Conservation (phyloP, 108 stramenopile species). For the Nannochloropsis salina region DNA sequence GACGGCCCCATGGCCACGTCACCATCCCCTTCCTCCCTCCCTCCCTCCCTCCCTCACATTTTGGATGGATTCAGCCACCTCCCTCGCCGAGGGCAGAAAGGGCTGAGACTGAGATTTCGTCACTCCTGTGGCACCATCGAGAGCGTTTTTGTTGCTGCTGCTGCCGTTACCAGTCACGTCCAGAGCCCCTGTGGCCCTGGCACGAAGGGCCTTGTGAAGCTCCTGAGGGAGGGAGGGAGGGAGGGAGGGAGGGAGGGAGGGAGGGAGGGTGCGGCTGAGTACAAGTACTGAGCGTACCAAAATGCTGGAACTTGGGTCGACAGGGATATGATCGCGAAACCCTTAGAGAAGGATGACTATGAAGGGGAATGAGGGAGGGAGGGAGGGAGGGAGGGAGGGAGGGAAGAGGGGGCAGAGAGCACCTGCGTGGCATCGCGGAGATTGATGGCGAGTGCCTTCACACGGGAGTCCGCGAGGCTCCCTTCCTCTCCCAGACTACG, state of each 20-base stretch:
- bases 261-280: neutral
- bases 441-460: slow-evolving; percentile 40
- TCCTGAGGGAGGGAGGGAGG: neutral
- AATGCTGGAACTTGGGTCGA: too few species aligned
- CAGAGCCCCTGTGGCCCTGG: neutral
- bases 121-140: neutral
- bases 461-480: neutral
- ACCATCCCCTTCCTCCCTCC: neutral
- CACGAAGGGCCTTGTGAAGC: neutral
- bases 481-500: neutral
- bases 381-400: slow-evolving; percentile 14
- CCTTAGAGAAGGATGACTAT: too few species aligned
- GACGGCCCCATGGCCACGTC: too few species aligned
- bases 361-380: neutral
- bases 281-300: neutral
- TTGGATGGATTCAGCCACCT: neutral
- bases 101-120: neutral
- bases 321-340: too few species aligned
- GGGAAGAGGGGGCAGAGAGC: slow-evolving; percentile 25
- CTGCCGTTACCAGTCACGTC: neutral
- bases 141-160: neutral
- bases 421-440: slow-evolving; percentile 31
- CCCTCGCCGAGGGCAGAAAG: neutral
- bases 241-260: slow-evolving; percentile 2
- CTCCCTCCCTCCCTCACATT: slow-evolving; percentile 11